phyloP scores from a whole-genome alignment of 176 grass and related monocot species.

The Avena sativa region DNA sequence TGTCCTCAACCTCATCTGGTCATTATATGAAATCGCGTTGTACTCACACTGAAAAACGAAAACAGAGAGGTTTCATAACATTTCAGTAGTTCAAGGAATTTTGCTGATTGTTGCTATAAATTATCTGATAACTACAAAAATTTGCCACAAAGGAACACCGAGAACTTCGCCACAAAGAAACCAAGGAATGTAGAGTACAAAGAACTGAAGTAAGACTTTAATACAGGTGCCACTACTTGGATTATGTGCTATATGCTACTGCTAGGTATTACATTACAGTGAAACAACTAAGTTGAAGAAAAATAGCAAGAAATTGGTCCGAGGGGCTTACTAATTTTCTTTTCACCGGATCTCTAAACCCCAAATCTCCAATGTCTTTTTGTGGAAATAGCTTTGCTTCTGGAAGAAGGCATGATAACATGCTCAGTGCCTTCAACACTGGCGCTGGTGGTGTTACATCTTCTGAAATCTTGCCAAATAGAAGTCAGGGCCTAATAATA shows the following conservation, averaged over 20 bases:
- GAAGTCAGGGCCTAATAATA: constrained; percentile 47
- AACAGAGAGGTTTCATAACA: constrained; percentile 19
- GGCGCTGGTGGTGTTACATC: constrained; percentile 87
- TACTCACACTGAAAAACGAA: constrained; percentile 80
- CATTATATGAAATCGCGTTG: constrained; percentile 84
- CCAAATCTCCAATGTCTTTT: constrained; percentile 93
- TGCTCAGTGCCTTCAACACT: constrained; percentile 76
- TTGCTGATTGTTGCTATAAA: not conserved
- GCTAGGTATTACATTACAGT: constrained; percentile 28
- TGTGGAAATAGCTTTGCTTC: constrained; percentile 93
- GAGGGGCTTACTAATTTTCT: constrained; percentile 77
- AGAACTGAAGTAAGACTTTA: not conserved
- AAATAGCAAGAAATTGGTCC: not conserved
- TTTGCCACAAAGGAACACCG: not conserved
- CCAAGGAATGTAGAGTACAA: constrained; percentile 11
- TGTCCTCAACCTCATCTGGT: constrained; percentile 93
- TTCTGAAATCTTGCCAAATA: constrained; percentile 92
- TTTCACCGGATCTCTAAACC: constrained; percentile 88
- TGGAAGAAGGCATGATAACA: constrained; percentile 90
- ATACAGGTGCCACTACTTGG: not conserved
- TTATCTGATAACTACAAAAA: constrained; percentile 10
- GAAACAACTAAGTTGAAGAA: constrained; percentile 24
- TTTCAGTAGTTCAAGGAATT: constrained; percentile 7
- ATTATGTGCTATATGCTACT: constrained; percentile 16
- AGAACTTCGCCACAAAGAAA: not conserved